phyloP scores from a whole-genome alignment of 2,329 filamentous ascomycete genomes.

The Parafenestella ontariensis region DNA sequence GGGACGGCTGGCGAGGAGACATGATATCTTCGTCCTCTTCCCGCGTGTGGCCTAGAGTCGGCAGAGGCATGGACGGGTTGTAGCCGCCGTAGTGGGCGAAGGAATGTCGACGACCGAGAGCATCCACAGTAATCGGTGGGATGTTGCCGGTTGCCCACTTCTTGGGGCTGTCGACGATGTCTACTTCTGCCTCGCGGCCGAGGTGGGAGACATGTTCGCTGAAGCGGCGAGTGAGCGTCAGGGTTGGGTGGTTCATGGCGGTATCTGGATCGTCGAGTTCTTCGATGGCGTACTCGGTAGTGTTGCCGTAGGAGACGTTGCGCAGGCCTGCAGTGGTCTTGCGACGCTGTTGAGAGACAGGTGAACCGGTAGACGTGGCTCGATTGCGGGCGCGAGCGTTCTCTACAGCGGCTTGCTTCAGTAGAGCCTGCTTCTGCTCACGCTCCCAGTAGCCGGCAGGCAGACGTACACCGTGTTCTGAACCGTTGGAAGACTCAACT shows the following conservation, averaged over 20 bases:
- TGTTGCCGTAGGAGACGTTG: conserved; percentile 64
- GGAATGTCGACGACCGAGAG: conserved; percentile 78
- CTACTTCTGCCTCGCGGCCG: conserved; percentile 30
- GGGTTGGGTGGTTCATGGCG: conserved; percentile 51
- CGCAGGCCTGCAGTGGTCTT: conserved; percentile 58
- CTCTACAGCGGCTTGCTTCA: conserved; percentile 48
- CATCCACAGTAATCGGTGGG: conserved; percentile 27
- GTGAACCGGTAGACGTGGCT: conserved; percentile 37
- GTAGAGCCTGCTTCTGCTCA: conserved; percentile 39
- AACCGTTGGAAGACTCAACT: conserved; percentile 67
- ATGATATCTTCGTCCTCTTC: conserved; percentile 40
- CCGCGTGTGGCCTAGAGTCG: conserved; percentile 40
- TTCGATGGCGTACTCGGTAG: conserved; percentile 74
- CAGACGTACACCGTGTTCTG: conserved; percentile 57
- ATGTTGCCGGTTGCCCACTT: conserved; percentile 40
- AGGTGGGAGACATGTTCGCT: conserved; percentile 41
- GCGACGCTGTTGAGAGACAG: conserved; percentile 34
- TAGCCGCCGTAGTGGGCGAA: conserved; percentile 61
- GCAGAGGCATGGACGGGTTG: conserved; percentile 28
- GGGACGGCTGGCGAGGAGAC: conserved; percentile 35
- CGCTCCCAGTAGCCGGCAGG: conserved; percentile 43
- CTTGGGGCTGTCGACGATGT: conserved; percentile 30
- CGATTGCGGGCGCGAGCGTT: conserved; percentile 44
- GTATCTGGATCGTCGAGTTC: conserved; percentile 71
- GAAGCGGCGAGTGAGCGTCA: conserved; percentile 43